These are phyloP conservation scores for Wickerhamiella sorbophila DNA, from an alignment of 805 yeast species.

Conservation along the genomic window DNA sequence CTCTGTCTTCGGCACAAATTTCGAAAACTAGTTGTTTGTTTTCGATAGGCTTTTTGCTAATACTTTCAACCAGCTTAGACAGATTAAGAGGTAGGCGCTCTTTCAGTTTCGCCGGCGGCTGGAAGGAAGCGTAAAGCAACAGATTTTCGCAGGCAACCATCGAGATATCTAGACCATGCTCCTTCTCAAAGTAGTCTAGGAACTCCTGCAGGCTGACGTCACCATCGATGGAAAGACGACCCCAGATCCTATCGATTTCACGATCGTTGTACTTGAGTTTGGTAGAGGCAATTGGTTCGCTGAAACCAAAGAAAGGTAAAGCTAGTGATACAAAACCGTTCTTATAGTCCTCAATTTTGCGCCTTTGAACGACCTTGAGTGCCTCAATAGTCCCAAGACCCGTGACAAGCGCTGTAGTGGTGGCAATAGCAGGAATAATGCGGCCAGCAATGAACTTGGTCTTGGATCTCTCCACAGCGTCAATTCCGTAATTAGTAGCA, in stretches of 20 bases:
- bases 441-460: conserved; percentile 97
- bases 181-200: conserved; percentile 56
- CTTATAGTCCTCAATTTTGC: conserved; percentile 72
- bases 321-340: conserved; percentile 89
- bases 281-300: conserved; percentile 85
- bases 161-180: conserved; percentile 75
- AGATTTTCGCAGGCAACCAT: conserved; percentile 91
- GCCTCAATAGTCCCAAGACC: conserved; percentile 88
- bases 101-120: conserved; percentile 78
- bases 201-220: conserved; percentile 63
- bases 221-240: conserved; percentile 56
- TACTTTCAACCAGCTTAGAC: conserved; percentile 65
- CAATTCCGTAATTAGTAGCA: conserved; percentile 81
- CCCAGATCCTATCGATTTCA: conserved; percentile 85
- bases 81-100: conserved; percentile 58
- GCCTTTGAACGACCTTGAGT: conserved; percentile 72
- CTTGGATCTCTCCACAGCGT: conserved; percentile 73
- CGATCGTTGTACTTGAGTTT: conserved; percentile 68
- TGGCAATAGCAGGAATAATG: conserved; percentile 97
- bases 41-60: conserved; percentile 71
- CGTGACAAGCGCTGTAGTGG: conserved; percentile 95
- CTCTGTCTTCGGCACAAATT: conserved; percentile 79
- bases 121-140: conserved; percentile 80
- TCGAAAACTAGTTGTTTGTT: conserved; percentile 68
- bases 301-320: conserved; percentile 89